Evolutionary conservation across 345 rosid genomes (phyloP).

Genomic region (Raphanus sativus): DNA sequence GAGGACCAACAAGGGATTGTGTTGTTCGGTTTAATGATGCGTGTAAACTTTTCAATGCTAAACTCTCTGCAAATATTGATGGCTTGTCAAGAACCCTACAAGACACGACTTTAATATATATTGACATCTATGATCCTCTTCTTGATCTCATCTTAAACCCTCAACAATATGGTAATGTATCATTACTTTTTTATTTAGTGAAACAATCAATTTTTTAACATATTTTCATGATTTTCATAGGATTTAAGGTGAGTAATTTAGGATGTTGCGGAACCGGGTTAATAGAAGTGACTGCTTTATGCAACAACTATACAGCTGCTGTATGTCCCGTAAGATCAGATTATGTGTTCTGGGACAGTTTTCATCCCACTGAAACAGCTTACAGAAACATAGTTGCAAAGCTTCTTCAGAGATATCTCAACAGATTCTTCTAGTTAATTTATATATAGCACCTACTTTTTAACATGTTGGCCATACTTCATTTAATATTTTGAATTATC

Average conservation of each 20-base stretch:
- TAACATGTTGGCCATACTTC: neutral
- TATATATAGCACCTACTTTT: neutral
- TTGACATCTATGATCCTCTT: slow-evolving; percentile 28
- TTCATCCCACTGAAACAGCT: slow-evolving; percentile 66
- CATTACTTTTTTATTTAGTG: neutral
- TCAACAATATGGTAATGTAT: neutral
- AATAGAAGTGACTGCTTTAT: slow-evolving; percentile 50
- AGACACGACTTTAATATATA: slow-evolving; percentile 30
- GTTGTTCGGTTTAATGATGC: slow-evolving; percentile 14
- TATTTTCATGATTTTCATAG: neutral
- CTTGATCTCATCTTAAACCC: slow-evolving; percentile 31
- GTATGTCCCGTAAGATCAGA: slow-evolving; percentile 49
- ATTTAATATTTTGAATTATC: neutral
- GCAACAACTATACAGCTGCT: slow-evolving; percentile 30
- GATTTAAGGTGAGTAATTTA: neutral
- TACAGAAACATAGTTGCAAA: slow-evolving; percentile 34
- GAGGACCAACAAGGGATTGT: slow-evolving; percentile 35
- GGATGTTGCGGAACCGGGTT: slow-evolving; percentile 40
- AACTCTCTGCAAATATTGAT: neutral
- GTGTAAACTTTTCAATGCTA: slow-evolving; percentile 30
- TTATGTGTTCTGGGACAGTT: slow-evolving; percentile 74
- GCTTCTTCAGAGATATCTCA: slow-evolving; percentile 10
- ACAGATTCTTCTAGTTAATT: neutral
- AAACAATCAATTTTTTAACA: neutral
- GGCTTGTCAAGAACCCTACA: slow-evolving; percentile 27